Evolutionary conservation across 495 filamentous ascomycete species (phyloP).

Genomic region (Trichoderma asperelloides): DNA sequence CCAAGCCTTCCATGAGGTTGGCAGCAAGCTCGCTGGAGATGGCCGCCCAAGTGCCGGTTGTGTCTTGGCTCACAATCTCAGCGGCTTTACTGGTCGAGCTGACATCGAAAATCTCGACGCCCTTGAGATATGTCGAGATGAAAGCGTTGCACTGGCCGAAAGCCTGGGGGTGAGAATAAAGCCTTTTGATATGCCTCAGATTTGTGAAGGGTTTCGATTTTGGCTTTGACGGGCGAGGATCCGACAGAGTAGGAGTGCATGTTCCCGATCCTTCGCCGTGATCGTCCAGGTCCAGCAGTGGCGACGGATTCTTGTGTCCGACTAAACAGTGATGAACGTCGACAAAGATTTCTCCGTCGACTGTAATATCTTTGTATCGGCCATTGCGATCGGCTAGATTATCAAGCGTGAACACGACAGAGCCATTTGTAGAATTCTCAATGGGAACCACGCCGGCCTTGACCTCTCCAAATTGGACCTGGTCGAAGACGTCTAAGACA

Average conservation of each 20-base stretch:
- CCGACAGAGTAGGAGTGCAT: slow-evolving; percentile 10
- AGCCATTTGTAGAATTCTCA: slow-evolving; percentile 92
- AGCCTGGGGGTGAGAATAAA: slow-evolving; percentile 91
- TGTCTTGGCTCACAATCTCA: slow-evolving; percentile 58
- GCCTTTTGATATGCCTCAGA: slow-evolving; percentile 41
- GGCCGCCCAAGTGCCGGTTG: slow-evolving; percentile 54
- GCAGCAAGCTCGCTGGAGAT: slow-evolving; percentile 70
- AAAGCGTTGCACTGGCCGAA: slow-evolving; percentile 88
- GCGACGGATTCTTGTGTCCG: slow-evolving; percentile 27
- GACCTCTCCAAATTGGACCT: slow-evolving; percentile 55
- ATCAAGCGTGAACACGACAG: slow-evolving; percentile 81
- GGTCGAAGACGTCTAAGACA: slow-evolving; percentile 61
- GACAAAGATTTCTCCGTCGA: slow-evolving; percentile 76
- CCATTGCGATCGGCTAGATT: slow-evolving; percentile 64
- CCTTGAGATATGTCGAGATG: slow-evolving; percentile 53
- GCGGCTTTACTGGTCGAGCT: slow-evolving; percentile 79
- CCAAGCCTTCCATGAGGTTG: slow-evolving; percentile 47
- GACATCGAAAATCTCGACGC: slow-evolving; percentile 70
- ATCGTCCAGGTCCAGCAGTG: slow-evolving; percentile 13
- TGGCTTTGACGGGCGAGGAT: slow-evolving; percentile 17
- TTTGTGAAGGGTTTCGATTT: slow-evolving; percentile 24
- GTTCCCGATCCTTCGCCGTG: slow-evolving; percentile 13
- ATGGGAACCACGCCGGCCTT: slow-evolving; percentile 81
- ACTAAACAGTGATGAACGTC: slow-evolving; percentile 81
- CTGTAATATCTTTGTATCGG: slow-evolving; percentile 52